Conservation (phyloP, 1,139 yeast species). For the Sugiyamaella novakii region DNA sequence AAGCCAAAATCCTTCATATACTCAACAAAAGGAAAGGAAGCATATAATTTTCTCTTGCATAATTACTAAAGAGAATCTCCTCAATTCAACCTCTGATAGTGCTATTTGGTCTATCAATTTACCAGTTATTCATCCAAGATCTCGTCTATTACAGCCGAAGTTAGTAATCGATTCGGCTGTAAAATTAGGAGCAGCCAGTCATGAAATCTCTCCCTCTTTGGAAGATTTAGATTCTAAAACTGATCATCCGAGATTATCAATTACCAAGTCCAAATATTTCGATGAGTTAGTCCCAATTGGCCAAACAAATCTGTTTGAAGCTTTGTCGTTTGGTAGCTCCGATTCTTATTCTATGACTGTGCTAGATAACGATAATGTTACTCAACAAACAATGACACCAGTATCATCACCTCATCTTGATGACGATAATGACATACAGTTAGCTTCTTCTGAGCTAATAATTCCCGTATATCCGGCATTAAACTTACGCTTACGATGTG, state of each 20-base stretch:
- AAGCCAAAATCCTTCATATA: neutral
- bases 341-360: conserved; percentile 1
- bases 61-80: conserved; percentile 22
- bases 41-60: conserved; percentile 27
- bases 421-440: conserved; percentile 12
- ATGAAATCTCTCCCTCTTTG: neutral
- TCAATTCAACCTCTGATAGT: conserved; percentile 10
- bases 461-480: conserved; percentile 54
- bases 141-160: conserved; percentile 33
- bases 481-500: conserved; percentile 58
- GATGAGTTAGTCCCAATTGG: conserved; percentile 31
- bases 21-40: conserved; percentile 14
- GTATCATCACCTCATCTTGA: conserved; percentile 7
- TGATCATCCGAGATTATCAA: conserved; percentile 5
- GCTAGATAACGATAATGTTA: neutral
- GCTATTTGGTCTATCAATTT: conserved; percentile 35
- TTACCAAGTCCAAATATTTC: conserved; percentile 16
- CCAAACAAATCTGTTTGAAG: conserved; percentile 30
- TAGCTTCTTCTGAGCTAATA: conserved; percentile 24
- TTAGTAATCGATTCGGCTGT: conserved; percentile 29
- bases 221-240: neutral
- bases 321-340: conserved; percentile 14
- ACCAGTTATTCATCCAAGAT: conserved; percentile 36
- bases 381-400: neutral
- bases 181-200: neutral